Evolutionary conservation across 2,329 filamentous ascomycete genomes (phyloP).

Genomic region (Pestalotiopsis sp.): DNA sequence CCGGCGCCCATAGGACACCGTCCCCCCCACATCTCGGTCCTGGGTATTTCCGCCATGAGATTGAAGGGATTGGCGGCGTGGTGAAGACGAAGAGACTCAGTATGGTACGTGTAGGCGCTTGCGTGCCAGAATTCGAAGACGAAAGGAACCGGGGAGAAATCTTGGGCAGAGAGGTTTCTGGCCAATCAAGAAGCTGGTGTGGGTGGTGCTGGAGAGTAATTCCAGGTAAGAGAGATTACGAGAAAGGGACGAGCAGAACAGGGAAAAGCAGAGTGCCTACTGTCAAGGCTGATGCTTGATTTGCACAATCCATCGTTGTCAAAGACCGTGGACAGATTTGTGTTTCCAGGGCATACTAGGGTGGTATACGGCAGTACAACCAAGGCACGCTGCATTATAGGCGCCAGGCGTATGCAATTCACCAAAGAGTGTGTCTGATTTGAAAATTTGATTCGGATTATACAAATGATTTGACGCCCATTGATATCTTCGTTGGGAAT

Average conservation of each 20-base stretch:
- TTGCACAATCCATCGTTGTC: too few relatives aligned
- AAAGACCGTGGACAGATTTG: background rate
- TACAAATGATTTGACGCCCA: constrained; percentile 7
- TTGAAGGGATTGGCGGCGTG: constrained; percentile 85
- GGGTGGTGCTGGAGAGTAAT: constrained; percentile 86
- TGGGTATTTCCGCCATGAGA: constrained; percentile 84
- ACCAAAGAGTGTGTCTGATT: background rate
- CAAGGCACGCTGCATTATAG: background rate
- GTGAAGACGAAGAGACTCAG: constrained; percentile 88
- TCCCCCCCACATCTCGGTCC: constrained; percentile 55
- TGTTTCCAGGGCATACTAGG: background rate
- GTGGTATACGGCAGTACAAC: background rate
- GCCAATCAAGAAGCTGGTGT: constrained; percentile 79
- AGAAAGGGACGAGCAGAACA: constrained; percentile 17
- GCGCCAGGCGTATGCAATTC: background rate
- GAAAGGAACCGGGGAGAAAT: constrained; percentile 68
- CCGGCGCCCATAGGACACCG: constrained; percentile 9
- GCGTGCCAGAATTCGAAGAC: constrained; percentile 84
- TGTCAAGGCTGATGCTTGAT: background rate
- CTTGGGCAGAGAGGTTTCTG: constrained; percentile 70
- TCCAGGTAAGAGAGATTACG: constrained; percentile 53
- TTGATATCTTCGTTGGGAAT: background rate
- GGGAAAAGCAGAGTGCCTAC: background rate
- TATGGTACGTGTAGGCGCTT: constrained; percentile 78
- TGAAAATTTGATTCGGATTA: constrained; percentile 5